A percentile compares a stretch with the other conserved stretches of the same genome.
Evolutionary conservation across 805 yeast species (phyloP).

Genomic region (Candida ipomoeae): DNA sequence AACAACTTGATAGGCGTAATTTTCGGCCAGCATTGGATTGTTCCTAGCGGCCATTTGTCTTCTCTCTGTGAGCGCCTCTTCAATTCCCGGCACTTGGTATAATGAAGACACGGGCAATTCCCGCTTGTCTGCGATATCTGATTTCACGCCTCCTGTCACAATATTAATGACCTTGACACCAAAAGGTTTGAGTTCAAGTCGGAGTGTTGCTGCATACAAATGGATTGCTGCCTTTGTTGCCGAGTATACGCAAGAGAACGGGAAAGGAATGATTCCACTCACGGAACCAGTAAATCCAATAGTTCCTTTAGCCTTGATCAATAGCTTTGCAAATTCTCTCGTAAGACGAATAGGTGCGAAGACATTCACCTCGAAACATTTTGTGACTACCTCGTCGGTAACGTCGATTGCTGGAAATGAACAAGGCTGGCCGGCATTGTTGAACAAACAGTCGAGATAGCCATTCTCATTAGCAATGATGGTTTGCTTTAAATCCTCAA

Average conservation of each 20-base stretch:
- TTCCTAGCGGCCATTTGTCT: conserved; percentile 56
- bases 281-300: conserved; percentile 73
- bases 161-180: conserved; percentile 67
- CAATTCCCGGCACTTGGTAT: conserved; percentile 49
- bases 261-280: conserved; percentile 63
- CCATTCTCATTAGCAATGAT: conserved; percentile 43
- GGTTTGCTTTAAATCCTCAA: conserved; percentile 38
- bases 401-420: conserved; percentile 69
- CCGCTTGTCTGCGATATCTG: conserved; percentile 65
- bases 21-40: conserved; percentile 57
- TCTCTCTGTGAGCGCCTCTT: conserved; percentile 46
- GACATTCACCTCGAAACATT: conserved; percentile 62
- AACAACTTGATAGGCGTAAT: conserved; percentile 54
- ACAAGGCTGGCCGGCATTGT: conserved; percentile 77
- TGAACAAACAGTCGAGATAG: conserved; percentile 56
- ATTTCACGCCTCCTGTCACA: conserved; percentile 71
- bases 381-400: conserved; percentile 46
- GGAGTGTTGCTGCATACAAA: conserved; percentile 59
- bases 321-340: conserved; percentile 50
- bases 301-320: conserved; percentile 64
- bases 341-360: conserved; percentile 64
- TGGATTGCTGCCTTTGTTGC: conserved; percentile 75
- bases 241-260: conserved; percentile 63
- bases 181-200: conserved; percentile 66
- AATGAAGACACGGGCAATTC: conserved; percentile 54